Conservation (phyloP, 2,329 filamentous ascomycete genomes). For the Penicillium olsonii region DNA sequence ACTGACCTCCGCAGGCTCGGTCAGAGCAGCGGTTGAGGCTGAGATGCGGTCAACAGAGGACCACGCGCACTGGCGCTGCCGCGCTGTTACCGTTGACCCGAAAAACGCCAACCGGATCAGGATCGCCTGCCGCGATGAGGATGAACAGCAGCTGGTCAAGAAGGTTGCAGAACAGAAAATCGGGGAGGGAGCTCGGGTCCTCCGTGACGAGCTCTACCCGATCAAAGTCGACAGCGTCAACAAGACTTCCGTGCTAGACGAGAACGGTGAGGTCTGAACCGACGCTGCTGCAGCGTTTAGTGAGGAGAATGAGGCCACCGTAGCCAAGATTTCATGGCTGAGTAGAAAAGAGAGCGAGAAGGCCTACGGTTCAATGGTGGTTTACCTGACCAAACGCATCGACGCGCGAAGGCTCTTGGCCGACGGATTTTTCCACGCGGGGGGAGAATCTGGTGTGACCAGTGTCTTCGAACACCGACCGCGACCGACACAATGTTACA, state of each 20-base stretch:
- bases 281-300: slow-evolving; percentile 17
- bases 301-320: slow-evolving; percentile 20
- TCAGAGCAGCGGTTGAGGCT: slow-evolving; percentile 12
- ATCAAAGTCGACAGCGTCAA: slow-evolving; percentile 22
- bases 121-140: slow-evolving; percentile 14
- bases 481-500: slow-evolving; percentile 31
- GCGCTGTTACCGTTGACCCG: slow-evolving; percentile 13
- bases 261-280: slow-evolving; percentile 15
- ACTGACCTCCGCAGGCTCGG: slow-evolving; percentile 12
- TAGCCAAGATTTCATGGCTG: slow-evolving; percentile 25
- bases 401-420: slow-evolving; percentile 23
- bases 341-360: slow-evolving; percentile 23
- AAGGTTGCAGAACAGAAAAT: slow-evolving; percentile 14
- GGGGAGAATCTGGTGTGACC: slow-evolving; percentile 21
- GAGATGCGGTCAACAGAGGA: slow-evolving; percentile 16
- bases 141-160: slow-evolving; percentile 13
- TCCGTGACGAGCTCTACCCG: slow-evolving; percentile 20
- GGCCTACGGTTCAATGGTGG: slow-evolving; percentile 21
- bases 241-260: slow-evolving; percentile 14
- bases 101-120: slow-evolving; percentile 18
- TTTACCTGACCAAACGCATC: slow-evolving; percentile 24
- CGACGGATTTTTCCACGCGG: slow-evolving; percentile 19
- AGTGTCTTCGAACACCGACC: slow-evolving; percentile 22
- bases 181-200: slow-evolving; percentile 11
- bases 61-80: slow-evolving; percentile 12